phyloP scores from a whole-genome alignment of 129 eudicot species.

The Escallonia rubra region DNA sequence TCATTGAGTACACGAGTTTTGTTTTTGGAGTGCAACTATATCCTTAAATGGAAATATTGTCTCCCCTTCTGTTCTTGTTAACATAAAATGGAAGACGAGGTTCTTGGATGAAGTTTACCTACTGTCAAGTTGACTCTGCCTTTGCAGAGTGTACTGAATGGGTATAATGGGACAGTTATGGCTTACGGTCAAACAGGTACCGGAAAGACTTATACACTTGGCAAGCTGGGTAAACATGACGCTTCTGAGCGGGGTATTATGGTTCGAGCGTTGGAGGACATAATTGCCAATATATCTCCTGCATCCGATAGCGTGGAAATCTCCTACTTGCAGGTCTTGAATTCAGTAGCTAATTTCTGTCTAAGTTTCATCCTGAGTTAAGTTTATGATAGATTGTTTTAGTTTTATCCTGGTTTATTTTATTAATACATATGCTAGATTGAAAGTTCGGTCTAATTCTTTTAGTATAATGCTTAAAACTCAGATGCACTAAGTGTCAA shows the following conservation, averaged over 20 bases:
- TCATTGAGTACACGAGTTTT: too few relatives aligned
- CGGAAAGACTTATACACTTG: conserved; percentile 93
- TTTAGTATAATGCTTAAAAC: too few relatives aligned
- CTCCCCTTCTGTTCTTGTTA: neutral
- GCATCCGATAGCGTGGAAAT: conserved; percentile 71
- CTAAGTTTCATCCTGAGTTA: too few relatives aligned
- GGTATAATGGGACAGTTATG: conserved; percentile 98
- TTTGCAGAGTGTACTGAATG: conserved; percentile 87
- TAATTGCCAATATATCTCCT: conserved; percentile 52
- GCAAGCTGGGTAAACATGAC: conserved; percentile 80
- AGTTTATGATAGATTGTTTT: too few relatives aligned
- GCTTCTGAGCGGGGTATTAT: conserved; percentile 89
- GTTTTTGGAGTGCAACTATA: too few relatives aligned
- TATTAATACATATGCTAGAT: too few relatives aligned
- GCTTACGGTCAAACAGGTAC: conserved; percentile 99
- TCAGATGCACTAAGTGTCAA: too few relatives aligned
- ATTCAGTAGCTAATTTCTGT: neutral
- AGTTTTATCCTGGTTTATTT: too few relatives aligned
- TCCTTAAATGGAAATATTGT: neutral
- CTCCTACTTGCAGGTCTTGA: conserved; percentile 76
- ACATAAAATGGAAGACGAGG: neutral
- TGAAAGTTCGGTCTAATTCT: too few relatives aligned
- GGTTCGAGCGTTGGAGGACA: conserved; percentile 97
- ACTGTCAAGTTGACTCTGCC: conserved; percentile 15
- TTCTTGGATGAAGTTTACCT: neutral